Evolutionary conservation across 1,284 basidiomycete species (phyloP).

Genomic region (Ganoderma leucocontextum): DNA sequence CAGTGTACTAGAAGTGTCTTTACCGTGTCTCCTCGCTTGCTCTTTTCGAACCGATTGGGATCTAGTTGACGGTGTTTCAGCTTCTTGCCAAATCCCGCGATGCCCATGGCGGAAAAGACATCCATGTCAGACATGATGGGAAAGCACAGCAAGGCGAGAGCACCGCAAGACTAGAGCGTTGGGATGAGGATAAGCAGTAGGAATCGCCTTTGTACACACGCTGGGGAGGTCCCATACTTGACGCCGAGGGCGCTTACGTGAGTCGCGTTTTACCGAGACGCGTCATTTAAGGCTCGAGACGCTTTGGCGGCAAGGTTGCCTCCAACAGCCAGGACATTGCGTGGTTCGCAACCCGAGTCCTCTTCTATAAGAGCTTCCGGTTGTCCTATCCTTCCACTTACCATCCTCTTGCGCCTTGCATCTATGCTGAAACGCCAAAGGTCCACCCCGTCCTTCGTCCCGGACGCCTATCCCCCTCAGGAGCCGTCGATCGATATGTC

Average conservation of each 20-base stretch:
- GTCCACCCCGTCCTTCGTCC: conserved; percentile 56
- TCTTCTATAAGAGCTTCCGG: conserved; percentile 3
- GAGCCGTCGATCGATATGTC: conserved; percentile 35
- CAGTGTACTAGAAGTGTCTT: neutral
- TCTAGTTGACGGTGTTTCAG: conserved; percentile 71
- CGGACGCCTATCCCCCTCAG: conserved; percentile 42
- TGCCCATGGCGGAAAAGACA: conserved; percentile 82
- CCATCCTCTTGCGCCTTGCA: neutral
- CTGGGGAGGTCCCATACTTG: neutral
- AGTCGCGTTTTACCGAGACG: conserved; percentile 31
- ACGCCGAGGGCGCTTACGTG: conserved; percentile 21
- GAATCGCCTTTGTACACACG: neutral
- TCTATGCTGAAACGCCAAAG: conserved; percentile 77
- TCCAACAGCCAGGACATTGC: conserved; percentile 22
- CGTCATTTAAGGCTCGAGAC: conserved; percentile 21
- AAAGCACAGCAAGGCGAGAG: neutral
- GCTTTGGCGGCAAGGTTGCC: conserved; percentile 9
- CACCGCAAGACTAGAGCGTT: neutral
- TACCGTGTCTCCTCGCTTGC: conserved; percentile 62
- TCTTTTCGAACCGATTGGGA: conserved; percentile 77
- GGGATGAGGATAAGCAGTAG: neutral
- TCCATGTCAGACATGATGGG: conserved; percentile 66
- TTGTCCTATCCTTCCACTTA: conserved; percentile 5
- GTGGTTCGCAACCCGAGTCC: conserved; percentile 9
- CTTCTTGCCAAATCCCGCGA: conserved; percentile 80